Conservation (phyloP, 2,329 filamentous ascomycete genomes). For the Fusarium pseudograminearum region DNA sequence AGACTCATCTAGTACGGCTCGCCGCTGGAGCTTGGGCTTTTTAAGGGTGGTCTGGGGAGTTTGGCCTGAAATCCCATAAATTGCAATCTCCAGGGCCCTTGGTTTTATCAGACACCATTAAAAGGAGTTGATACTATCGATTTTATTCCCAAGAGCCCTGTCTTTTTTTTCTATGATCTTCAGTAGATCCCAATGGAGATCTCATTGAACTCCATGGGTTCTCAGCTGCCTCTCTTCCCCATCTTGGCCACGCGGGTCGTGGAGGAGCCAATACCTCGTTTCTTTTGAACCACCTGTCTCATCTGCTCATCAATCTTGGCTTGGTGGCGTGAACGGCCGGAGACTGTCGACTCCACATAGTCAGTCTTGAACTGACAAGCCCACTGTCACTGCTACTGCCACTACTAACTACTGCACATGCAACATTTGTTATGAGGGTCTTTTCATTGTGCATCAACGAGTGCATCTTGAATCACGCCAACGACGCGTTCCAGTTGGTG, state of each 20-base stretch:
- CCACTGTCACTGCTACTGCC: slow-evolving; percentile 30
- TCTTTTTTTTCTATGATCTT: slow-evolving; percentile 15
- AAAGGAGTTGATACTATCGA: slow-evolving; percentile 31
- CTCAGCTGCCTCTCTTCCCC: slow-evolving; percentile 12
- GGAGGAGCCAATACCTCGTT: slow-evolving; percentile 19
- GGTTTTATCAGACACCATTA: slow-evolving; percentile 27
- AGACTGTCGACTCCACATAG: slow-evolving; percentile 25
- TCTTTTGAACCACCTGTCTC: slow-evolving; percentile 25
- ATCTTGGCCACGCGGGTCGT: slow-evolving; percentile 12
- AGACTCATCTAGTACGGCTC: slow-evolving; percentile 27
- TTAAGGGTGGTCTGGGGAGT: slow-evolving; percentile 24
- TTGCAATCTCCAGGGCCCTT: slow-evolving; percentile 38
- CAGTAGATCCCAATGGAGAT: slow-evolving; percentile 34
- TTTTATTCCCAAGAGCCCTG: slow-evolving; percentile 12
- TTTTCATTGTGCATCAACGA: slow-evolving; percentile 29
- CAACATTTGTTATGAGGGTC: slow-evolving; percentile 29
- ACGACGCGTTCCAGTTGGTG: slow-evolving; percentile 40
- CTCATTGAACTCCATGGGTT: neutral
- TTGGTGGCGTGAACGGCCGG: slow-evolving; percentile 38
- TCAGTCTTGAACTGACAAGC: slow-evolving; percentile 26
- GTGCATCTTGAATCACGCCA: slow-evolving; percentile 25
- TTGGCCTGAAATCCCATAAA: slow-evolving; percentile 14
- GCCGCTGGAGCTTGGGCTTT: slow-evolving; percentile 38
- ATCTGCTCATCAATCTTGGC: slow-evolving; percentile 17
- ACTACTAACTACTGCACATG: neutral